phyloP scores from a whole-genome alignment of 495 filamentous ascomycete species.

The Penicillium waksmanii region DNA sequence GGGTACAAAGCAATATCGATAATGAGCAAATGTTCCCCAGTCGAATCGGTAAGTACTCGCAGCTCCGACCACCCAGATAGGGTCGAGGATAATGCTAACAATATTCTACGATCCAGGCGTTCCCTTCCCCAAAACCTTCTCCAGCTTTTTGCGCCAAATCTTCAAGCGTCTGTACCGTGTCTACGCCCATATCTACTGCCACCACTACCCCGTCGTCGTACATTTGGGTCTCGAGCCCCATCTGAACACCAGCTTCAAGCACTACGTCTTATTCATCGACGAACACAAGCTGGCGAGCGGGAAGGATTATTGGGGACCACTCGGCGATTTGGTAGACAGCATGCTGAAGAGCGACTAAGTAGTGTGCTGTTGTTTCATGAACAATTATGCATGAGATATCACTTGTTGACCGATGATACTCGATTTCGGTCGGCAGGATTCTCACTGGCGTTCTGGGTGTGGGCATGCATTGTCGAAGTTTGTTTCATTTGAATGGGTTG shows the following conservation, averaged over 20 bases:
- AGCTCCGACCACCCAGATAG: not conserved
- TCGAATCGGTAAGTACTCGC: constrained; percentile 68
- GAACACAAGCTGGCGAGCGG: constrained; percentile 86
- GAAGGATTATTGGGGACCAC: constrained; percentile 97
- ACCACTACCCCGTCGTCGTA: constrained; percentile 96
- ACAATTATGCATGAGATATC: constrained; percentile 13
- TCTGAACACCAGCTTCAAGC: constrained; percentile 99
- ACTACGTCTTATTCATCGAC: constrained; percentile 96
- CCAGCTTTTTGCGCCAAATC: constrained; percentile 82
- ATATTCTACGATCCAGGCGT: constrained; percentile 61
- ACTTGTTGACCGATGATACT: constrained; percentile 14
- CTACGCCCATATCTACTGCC: constrained; percentile 99
- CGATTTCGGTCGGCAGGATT: constrained; percentile 11
- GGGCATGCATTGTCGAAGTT: constrained; percentile 25
- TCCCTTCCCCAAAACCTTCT: constrained; percentile 92
- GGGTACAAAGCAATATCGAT: constrained; percentile 94
- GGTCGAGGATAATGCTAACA: not conserved
- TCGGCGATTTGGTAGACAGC: constrained; percentile 94
- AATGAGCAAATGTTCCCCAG: constrained; percentile 94
- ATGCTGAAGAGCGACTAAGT: constrained; percentile 90
- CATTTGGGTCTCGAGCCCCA: constrained; percentile 95
- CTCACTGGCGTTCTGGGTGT: constrained; percentile 35
- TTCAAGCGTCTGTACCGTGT: constrained; percentile 99
- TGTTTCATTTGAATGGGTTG: constrained; percentile 16
- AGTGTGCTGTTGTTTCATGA: constrained; percentile 2